Base-by-base conservation (phyloP, 306 rosid species). In the Castanea crenata region DNA sequence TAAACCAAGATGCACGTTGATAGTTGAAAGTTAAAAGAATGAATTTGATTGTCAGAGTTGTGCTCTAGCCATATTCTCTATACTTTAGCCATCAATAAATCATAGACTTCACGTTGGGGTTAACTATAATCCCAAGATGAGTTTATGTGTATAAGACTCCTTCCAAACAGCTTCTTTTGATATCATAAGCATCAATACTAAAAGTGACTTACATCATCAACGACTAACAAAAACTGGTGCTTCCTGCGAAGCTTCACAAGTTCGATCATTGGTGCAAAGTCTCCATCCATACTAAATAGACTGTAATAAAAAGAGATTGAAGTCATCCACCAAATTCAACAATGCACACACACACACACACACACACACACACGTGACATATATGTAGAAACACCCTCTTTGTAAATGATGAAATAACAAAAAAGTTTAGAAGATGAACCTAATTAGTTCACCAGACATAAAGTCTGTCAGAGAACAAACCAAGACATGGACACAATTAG, bases 261-360 rank as follows among this genome's bases (percentile, higher is more conserved):
- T 78, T 90, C 94, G 31, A 52, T 76, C 92, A 95, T 83, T 31
- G 99, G 98, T 49, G 98, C 97, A 78, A 84, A 91, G 89, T 95
- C 99, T 55, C 98, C 97, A 75, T 95, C 99, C 99, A 95, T 95
- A 86, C 99, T 95, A 88, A 95, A 95, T 90, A 95, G 88, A 90
- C 99, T 95, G 93, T 78, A 76, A 79, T 27, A 69, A 58, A 74
- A 67, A 19, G 72, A 67, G 52, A 67, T 67, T 35, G 5, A 35
- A 34, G 72, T 67, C 27, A 67, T 18, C 20, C 72, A 9, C 64
- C 21, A 70, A 71, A 64, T 79, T 57, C 23, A 83, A 78, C 75
- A 41, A 81, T 58, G 51, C 76, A 65, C 46, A 29, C 56, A 72
- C 61, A 77, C 6, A 31, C 18, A 69, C 73, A 77, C 57, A 54